Conservation (phyloP, 805 yeast genomes). For the Henningerozyma blattae region DNA sequence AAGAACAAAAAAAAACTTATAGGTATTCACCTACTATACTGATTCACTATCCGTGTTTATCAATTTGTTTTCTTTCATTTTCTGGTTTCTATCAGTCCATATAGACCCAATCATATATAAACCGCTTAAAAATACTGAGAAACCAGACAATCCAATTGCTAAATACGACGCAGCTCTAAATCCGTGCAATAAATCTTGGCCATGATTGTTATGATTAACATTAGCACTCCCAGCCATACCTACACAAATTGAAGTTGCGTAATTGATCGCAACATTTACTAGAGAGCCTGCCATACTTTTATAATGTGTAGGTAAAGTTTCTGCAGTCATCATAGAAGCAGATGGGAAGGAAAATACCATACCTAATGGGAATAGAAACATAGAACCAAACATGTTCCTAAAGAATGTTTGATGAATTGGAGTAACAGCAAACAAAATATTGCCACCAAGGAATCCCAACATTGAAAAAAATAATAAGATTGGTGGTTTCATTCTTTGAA, state of each 20-base stretch:
- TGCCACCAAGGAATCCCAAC: conserved; percentile 41
- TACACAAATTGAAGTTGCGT: conserved; percentile 56
- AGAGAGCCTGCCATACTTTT: conserved; percentile 76
- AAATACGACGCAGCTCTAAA: conserved; percentile 47
- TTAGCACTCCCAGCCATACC: conserved; percentile 63
- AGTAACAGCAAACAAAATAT: conserved; percentile 38
- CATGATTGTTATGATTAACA: conserved; percentile 24
- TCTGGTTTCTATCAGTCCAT: background rate
- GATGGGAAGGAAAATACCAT: conserved; percentile 77
- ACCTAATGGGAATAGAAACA: conserved; percentile 51
- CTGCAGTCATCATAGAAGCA: conserved; percentile 49
- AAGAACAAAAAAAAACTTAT: too few relatives aligned
- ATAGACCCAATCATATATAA: conserved; percentile 4
- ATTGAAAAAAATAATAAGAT: conserved; percentile 40
- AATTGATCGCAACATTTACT: conserved; percentile 57
- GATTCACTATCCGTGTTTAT: too few relatives aligned
- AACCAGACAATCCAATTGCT: conserved; percentile 44
- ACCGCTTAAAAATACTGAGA: conserved; percentile 10
- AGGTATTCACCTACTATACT: too few relatives aligned
- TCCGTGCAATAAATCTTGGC: conserved; percentile 26
- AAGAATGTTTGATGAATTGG: conserved; percentile 53
- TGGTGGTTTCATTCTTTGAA: conserved; percentile 37
- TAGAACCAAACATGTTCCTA: conserved; percentile 42
- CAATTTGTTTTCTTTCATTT: too few relatives aligned
- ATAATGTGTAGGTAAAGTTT: conserved; percentile 44